Percentiles rank a stretch among this genome's conserved stretches.
phyloP scores from a whole-genome alignment of 768 basidiomycete species.

The Trametes cinnabarina region DNA sequence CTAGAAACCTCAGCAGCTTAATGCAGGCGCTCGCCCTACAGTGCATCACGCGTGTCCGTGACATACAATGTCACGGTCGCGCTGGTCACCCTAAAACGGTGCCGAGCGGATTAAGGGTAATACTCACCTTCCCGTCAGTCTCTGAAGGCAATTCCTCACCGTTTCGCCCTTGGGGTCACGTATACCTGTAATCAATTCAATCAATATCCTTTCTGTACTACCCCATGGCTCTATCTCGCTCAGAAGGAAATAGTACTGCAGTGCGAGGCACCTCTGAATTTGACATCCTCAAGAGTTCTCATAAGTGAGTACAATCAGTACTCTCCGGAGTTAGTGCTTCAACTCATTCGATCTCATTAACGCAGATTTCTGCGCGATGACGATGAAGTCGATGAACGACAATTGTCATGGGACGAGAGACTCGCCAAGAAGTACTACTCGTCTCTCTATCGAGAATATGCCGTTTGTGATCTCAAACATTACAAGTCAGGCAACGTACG shows the following conservation, averaged over 20 bases:
- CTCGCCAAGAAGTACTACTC: slow-evolving; percentile 88
- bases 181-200: no score
- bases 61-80: neutral
- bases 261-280: slow-evolving; percentile 49
- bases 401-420: slow-evolving; percentile 73
- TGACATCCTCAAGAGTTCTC: slow-evolving; percentile 70
- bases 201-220: neutral
- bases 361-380: slow-evolving; percentile 77
- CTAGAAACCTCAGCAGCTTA: slow-evolving; percentile 7
- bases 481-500: slow-evolving; percentile 88
- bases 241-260: neutral
- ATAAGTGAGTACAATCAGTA: slow-evolving; percentile 48
- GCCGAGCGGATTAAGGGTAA: no score
- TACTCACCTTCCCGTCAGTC: no score
- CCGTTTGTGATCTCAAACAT: slow-evolving; percentile 91
- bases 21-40: slow-evolving; percentile 3
- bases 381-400: slow-evolving; percentile 34
- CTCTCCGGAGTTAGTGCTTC: neutral
- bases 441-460: slow-evolving; percentile 88
- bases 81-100: neutral
- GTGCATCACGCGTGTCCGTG: neutral
- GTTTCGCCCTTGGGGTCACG: no score
- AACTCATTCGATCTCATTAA: neutral
- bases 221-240: neutral
- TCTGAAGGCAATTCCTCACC: no score